Evolutionary conservation across 345 rosid genomes (phyloP).

Genomic region (Euphorbia pulcherrima): DNA sequence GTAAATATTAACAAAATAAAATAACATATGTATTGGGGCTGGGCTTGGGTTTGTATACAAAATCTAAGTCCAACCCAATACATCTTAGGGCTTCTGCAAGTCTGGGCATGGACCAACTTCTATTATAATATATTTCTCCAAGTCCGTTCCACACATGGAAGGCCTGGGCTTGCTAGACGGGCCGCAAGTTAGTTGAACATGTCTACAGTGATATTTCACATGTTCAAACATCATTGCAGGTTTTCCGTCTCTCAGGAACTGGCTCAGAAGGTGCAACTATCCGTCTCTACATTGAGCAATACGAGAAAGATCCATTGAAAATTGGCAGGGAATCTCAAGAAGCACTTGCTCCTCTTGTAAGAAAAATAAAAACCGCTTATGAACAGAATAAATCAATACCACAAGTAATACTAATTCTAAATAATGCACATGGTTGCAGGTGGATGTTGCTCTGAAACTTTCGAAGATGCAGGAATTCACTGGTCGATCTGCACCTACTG

Average conservation of each 20-base stretch:
- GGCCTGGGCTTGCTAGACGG: too few species aligned
- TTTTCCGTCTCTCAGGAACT: conserved; percentile 97
- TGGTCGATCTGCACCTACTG: conserved; percentile 90
- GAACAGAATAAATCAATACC: background rate
- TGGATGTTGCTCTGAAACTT: conserved; percentile 83
- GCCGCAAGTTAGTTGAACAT: too few species aligned
- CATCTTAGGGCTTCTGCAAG: too few species aligned
- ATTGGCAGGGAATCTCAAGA: conserved; percentile 84
- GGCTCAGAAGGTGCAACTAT: conserved; percentile 99
- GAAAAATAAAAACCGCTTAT: conserved; percentile 9
- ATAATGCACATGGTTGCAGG: conserved; percentile 42
- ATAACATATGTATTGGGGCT: too few species aligned
- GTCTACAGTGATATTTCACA: too few species aligned
- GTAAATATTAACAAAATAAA: too few species aligned
- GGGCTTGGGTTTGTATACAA: too few species aligned
- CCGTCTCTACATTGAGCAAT: conserved; percentile 93
- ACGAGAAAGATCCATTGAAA: conserved; percentile 88
- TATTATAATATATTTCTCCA: too few species aligned
- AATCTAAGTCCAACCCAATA: too few species aligned
- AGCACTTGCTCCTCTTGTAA: conserved; percentile 86
- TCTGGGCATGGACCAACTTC: too few species aligned
- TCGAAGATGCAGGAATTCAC: conserved; percentile 93
- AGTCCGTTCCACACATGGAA: too few species aligned
- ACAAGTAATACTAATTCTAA: conserved; percentile 12
- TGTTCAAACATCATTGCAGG: conserved; percentile 36